Conservation (phyloP, 2,329 filamentous ascomycete species). For the Botrytis pseudocinerea region DNA sequence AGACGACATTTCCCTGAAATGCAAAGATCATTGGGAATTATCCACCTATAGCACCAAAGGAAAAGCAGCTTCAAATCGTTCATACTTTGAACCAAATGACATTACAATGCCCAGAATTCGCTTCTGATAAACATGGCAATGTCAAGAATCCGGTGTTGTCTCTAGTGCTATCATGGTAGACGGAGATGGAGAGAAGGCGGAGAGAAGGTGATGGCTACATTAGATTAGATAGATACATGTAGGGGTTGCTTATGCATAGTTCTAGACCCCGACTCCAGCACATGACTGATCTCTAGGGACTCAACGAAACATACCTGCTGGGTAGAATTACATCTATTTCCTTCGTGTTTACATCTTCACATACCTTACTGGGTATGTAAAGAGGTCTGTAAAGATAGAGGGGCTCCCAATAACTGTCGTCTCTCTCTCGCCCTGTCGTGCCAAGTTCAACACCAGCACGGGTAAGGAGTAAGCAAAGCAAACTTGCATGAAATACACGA, state of each 20-base stretch:
- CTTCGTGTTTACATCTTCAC: background rate
- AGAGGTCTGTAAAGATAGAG: background rate
- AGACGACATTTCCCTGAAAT: too few species aligned
- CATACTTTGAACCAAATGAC: background rate
- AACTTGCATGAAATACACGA: background rate
- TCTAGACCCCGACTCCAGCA: background rate
- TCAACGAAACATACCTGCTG: background rate
- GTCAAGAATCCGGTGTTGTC: background rate
- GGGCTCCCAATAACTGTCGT: too few species aligned
- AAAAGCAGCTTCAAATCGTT: background rate
- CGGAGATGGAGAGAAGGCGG: background rate
- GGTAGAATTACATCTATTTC: background rate
- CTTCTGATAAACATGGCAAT: background rate
- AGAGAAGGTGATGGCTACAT: background rate
- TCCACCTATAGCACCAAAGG: too few species aligned
- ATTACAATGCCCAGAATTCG: background rate
- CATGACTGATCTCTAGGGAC: background rate
- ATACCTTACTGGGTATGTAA: too few species aligned
- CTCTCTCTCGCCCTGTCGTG: background rate
- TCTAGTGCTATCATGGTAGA: background rate
- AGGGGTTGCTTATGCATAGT: background rate
- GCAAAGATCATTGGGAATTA: too few species aligned
- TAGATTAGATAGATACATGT: background rate
- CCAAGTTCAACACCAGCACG: background rate
- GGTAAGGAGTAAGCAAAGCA: background rate